Percentiles rank a stretch among this genome's conserved stretches.
These are phyloP conservation scores for Chytridiales sp. DNA, from an alignment of 371 early-diverging fungal genomes.

Conservation along the genomic window DNA sequence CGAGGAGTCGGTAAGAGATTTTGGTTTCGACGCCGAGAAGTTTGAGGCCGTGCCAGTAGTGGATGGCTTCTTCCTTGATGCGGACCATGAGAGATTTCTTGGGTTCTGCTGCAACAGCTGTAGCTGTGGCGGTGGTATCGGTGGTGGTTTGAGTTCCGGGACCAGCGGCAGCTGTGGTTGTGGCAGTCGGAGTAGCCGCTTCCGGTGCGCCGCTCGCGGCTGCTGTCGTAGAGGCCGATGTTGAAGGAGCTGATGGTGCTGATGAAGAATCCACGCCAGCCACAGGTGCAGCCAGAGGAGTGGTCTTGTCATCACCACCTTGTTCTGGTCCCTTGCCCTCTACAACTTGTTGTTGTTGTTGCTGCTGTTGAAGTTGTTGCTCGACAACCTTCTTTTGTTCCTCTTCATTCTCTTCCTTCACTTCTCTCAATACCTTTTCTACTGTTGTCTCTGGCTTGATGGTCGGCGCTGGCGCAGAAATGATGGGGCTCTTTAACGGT, in stretches of 20 bases:
- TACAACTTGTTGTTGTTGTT: conserved; percentile 9
- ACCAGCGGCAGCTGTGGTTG: neutral
- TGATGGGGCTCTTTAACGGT: neutral
- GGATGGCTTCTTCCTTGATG: conserved; percentile 86
- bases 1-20: conserved; percentile 80
- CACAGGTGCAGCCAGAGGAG: conserved; percentile 13
- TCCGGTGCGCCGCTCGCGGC: neutral
- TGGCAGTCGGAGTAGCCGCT: conserved; percentile 1
- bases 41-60: conserved; percentile 95
- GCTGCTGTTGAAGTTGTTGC: neutral
- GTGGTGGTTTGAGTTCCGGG: neutral
- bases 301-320: conserved; percentile 7
- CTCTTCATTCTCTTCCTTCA: conserved; percentile 38
- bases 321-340: neutral
- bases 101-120: conserved; percentile 18
- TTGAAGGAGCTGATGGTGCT: neutral
- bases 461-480: conserved; percentile 7
- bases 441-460: conserved; percentile 44
- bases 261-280: conserved; percentile 5
- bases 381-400: conserved; percentile 10
- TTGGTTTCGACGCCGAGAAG: conserved; percentile 84
- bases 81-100: conserved; percentile 50
- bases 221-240: neutral
- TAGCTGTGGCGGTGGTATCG: neutral
- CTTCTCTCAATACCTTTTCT: conserved; percentile 48